phyloP scores from a whole-genome alignment of 2,329 filamentous ascomycete species.

The Colletotrichum ledebouriae region DNA sequence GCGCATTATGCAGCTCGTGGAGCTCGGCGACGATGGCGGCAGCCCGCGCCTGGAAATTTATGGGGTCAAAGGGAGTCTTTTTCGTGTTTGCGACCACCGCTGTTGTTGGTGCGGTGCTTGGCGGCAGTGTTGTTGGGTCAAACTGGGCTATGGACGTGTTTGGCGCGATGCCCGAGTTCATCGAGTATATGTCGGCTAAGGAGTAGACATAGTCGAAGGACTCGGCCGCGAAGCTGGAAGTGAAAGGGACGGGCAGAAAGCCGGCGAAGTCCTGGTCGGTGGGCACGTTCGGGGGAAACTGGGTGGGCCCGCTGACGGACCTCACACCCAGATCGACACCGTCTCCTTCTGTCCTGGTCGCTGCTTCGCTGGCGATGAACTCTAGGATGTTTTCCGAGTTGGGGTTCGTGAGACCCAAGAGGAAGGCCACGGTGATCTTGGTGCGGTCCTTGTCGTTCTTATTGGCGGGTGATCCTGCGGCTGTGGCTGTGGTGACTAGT shows the following conservation, averaged over 20 bases:
- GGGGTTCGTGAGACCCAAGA: conserved; percentile 47
- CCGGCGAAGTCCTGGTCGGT: conserved; percentile 32
- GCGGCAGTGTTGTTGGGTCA: background rate
- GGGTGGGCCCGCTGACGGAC: background rate
- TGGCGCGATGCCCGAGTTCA: background rate
- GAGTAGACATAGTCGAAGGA: conserved; percentile 15
- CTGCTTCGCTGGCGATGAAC: conserved; percentile 41
- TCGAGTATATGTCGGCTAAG: too few relatives aligned
- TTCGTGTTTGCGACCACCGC: background rate
- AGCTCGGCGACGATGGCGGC: conserved; percentile 15
- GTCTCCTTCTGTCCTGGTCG: conserved; percentile 31
- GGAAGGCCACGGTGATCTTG: conserved; percentile 46
- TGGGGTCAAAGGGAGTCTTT: background rate
- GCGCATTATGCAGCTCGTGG: conserved; percentile 23
- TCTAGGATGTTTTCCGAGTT: conserved; percentile 46
- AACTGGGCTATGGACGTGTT: background rate
- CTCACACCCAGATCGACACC: conserved; percentile 27
- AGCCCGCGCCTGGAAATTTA: conserved; percentile 1
- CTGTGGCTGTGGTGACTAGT: background rate
- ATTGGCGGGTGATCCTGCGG: background rate
- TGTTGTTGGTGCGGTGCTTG: background rate
- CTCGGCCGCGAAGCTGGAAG: conserved; percentile 12
- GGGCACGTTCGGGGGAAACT: background rate
- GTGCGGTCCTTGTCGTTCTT: conserved; percentile 35
- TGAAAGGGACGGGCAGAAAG: conserved; percentile 19